Evolutionary conservation across 75 land plant genomes (phyloP).

Genomic region (Cunninghamia lanceolata): DNA sequence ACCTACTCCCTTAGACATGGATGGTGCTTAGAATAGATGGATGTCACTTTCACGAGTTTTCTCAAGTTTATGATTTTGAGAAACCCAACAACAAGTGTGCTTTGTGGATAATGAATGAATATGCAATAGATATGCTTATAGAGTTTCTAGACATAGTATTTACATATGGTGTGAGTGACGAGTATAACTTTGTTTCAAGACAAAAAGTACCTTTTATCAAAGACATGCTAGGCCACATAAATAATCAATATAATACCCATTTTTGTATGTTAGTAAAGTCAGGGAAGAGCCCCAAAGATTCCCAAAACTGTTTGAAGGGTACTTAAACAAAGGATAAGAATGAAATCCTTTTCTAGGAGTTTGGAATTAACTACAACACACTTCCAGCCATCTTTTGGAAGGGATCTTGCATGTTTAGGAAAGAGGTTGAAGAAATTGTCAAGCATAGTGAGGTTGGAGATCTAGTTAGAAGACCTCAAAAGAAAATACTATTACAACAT

Average conservation of each 20-base stretch:
- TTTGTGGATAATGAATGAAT: conserved; percentile 74
- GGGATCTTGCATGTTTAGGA: conserved; percentile 63
- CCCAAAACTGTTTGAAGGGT: conserved; percentile 48
- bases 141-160: conserved; percentile 76
- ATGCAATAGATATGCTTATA: conserved; percentile 60
- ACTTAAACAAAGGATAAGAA: conserved; percentile 68
- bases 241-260: too few relatives aligned
- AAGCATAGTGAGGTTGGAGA: too few relatives aligned
- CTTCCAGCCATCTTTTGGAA: conserved; percentile 66
- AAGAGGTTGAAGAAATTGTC: too few relatives aligned
- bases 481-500: too few relatives aligned
- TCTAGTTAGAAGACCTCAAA: too few relatives aligned
- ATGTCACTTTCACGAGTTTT: conserved; percentile 70
- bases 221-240: too few relatives aligned
- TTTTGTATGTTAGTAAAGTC: too few relatives aligned
- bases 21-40: conserved; percentile 77
- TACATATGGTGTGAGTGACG: conserved; percentile 91
- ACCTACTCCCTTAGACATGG: conserved; percentile 49
- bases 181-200: too few relatives aligned
- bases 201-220: too few relatives aligned
- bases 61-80: conserved; percentile 71
- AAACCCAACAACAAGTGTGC: conserved; percentile 84
- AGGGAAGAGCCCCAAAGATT: too few relatives aligned
- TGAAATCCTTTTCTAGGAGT: conserved; percentile 62
- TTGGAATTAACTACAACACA: conserved; percentile 68